Evolutionary conservation across 2,329 filamentous ascomycete species (phyloP), one percentile per base, ranked within the genome.

Genomic region (Capronia epimyces): DNA sequence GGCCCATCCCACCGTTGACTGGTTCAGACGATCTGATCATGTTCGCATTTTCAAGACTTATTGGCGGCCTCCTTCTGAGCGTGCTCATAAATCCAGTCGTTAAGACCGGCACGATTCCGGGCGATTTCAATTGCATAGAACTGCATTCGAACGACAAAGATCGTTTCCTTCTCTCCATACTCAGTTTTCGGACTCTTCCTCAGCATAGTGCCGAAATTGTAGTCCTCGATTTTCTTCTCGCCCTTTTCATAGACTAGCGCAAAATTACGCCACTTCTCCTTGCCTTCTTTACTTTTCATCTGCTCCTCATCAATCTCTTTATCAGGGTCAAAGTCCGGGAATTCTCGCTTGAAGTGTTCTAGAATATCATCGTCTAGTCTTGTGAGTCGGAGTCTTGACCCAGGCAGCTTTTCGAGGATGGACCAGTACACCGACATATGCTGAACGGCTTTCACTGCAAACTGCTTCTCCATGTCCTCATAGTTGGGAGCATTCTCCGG

Each of bases 341-440:
- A 97, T 44, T 89, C 87, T 58, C 77, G 76, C 70, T 83, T 83
- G 63, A 98, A 86, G 71, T 96, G 89, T 60, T 87, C 85, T 71
- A 87, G 83, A 70, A 98, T 98, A 39, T 96, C 89, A 67, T 97
- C 85, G 72, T 98, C 93, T 64, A 94, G 80, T 74, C 91, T 93
- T 55, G 93, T 98, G 57, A 98, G 81, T 56, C 89, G 87, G 53
- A 98, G 77, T 57, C 83, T 75, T n/a, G 89, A 95, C 61, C 91
- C 93, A 62, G 82, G 87, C 61, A 95, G 81, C 67, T 86, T 89
- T 71, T 96, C 86, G 63, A 98, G 86, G 66, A 98, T 91, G 46
- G 84, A 78, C 91, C 91, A 98, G 78, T 98, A 97, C 43, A 91
- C 96, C 66, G 88, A 81, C 79, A 98, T 88, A 71, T 98, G 93